Percentiles rank a stretch among this genome's conserved stretches.
Evolutionary conservation across 805 yeast genomes (phyloP).

Genomic region (Kodamaea hsintzibuensis): DNA sequence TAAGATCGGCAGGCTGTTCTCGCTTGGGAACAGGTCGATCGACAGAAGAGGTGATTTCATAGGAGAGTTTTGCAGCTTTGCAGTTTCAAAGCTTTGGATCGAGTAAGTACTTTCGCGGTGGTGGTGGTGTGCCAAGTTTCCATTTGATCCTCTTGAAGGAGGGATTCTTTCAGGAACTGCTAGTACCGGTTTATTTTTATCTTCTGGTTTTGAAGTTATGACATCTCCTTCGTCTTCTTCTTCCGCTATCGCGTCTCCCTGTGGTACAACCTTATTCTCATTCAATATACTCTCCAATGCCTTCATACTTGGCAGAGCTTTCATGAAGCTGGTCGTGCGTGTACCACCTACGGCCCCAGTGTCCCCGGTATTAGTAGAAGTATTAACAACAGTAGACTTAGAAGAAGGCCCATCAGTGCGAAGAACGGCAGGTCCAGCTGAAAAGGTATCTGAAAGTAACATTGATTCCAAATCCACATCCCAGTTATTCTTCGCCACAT

Average conservation of each 20-base stretch:
- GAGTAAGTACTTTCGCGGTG: slow-evolving; percentile 15
- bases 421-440: background rate
- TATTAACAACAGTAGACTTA: background rate
- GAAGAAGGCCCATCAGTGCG: background rate
- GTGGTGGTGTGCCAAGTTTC: background rate
- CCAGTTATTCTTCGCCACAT: background rate
- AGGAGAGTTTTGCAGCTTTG: slow-evolving; percentile 17
- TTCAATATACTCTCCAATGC: slow-evolving; percentile 39
- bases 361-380: background rate
- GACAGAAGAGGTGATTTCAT: slow-evolving; percentile 22
- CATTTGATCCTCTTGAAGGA: background rate
- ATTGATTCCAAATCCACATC: background rate
- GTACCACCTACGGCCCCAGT: slow-evolving; percentile 3
- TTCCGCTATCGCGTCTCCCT: slow-evolving; percentile 10
- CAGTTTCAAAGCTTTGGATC: slow-evolving; percentile 31
- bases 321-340: slow-evolving; percentile 25
- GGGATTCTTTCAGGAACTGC: background rate
- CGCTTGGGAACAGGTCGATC: slow-evolving; percentile 21
- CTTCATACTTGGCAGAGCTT: slow-evolving; percentile 41
- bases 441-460: background rate
- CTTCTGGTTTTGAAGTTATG: background rate
- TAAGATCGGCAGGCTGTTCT: slow-evolving; percentile 22
- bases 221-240: slow-evolving; percentile 18
- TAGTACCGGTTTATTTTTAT: background rate
- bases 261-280: slow-evolving; percentile 8